Evolutionary conservation across 176 grass and related monocot species (phyloP), one percentile per base, ranked within the genome.

Genomic region (Poa annua): DNA sequence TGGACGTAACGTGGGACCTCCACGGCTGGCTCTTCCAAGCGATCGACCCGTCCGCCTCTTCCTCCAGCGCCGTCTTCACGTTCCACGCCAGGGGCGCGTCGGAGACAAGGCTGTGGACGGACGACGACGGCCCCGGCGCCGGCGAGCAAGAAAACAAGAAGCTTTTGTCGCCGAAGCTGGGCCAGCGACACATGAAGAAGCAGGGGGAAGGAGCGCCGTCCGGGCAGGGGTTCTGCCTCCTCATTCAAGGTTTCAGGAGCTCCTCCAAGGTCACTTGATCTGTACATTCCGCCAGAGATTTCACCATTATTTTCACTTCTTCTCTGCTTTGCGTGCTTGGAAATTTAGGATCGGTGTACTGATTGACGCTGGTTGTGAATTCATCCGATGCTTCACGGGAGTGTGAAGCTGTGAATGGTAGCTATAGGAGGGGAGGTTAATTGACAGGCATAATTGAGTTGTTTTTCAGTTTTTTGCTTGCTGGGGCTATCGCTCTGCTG

Each of bases 1-100:
- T 92, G 44, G 92, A 91, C 81, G 41, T 94, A 61, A 91, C 87
- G 78, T 94, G 92, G 92, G 85, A 94, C 87, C 77, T 91, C 7
- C 87, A 91, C 81, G 87, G 79, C 53, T 94, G 92, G 92, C 75
- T 91, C 52, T 94, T 91, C 71, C 65, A 88, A 62, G 36, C 56
- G 13, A 42, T 29, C 16, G 84, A 25, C 15, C 42, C 77, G 0
- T n/a, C 79, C 60, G 24, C 66, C 20, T 51, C 88, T 0, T 85
- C 89, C 19, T 67, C 80, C 34, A 85, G 85, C 75, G 92, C 89
- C 20, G 57, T 90, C 4, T 94, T 94, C 82, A 90, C 88, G 71
- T 94, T 94, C 82, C 86, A 91, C 55, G 49, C 82, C 15, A 83
- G 89, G 25, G 86, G 89, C 42, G 39, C 85, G 39, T 50, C 69